A percentile compares a stretch with the other conserved stretches of the same genome.
These are phyloP conservation scores for Pisolithus marmoratus DNA, from an alignment of 768 basidiomycete genomes.

Conservation along the genomic window DNA sequence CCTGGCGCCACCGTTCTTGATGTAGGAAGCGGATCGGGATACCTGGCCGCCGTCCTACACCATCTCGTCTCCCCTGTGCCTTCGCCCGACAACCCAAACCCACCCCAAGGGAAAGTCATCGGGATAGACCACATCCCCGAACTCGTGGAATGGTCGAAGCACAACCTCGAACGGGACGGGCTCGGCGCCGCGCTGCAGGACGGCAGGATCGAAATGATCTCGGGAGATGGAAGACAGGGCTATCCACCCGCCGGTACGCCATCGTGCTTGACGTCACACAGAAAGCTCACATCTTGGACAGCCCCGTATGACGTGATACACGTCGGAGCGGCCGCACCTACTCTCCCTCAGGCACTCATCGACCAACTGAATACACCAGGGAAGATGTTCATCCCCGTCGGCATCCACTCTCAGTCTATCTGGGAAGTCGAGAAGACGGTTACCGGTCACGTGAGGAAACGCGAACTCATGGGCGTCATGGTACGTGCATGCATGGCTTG, in stretches of 20 bases:
- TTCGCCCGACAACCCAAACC: slow-evolving; percentile 9
- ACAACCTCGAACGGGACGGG: slow-evolving; percentile 66
- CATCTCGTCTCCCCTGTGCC: slow-evolving; percentile 48
- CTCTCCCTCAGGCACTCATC: slow-evolving; percentile 61
- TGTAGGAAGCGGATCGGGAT: slow-evolving; percentile 86
- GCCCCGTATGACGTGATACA: slow-evolving; percentile 83
- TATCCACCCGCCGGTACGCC: neutral
- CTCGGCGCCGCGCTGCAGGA: slow-evolving; percentile 47
- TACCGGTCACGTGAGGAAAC: slow-evolving; percentile 58
- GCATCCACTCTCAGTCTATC: slow-evolving; percentile 53
- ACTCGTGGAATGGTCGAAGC: slow-evolving; percentile 62
- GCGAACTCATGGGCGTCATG: slow-evolving; percentile 72
- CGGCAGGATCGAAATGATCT: slow-evolving; percentile 55
- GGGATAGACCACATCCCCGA: slow-evolving; percentile 90
- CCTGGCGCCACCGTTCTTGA: slow-evolving; percentile 79
- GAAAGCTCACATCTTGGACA: slow-evolving; percentile 12
- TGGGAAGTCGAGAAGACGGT: slow-evolving; percentile 75
- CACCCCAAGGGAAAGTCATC: slow-evolving; percentile 55
- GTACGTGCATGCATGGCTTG: slow-evolving; percentile 38
- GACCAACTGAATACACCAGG: slow-evolving; percentile 74
- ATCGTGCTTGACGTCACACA: neutral
- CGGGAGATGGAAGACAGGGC: slow-evolving; percentile 81
- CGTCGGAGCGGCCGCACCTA: slow-evolving; percentile 88
- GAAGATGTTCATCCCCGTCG: slow-evolving; percentile 92
- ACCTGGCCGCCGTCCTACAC: slow-evolving; percentile 76